Evolutionary conservation across 2,329 filamentous ascomycete species (phyloP).

Genomic region (Colletotrichum navitas): DNA sequence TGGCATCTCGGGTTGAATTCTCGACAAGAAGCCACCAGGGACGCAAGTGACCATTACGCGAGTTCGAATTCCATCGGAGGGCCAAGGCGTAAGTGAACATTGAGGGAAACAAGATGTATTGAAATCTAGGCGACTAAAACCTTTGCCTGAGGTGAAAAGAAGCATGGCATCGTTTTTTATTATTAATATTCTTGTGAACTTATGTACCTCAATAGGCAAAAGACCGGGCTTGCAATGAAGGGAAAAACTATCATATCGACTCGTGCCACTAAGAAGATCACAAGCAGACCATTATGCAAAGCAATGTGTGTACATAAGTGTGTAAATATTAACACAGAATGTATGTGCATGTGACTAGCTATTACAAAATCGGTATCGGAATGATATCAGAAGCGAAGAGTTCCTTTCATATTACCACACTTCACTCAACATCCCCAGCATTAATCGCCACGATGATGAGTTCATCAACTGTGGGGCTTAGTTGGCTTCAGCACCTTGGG

Average conservation of each 20-base stretch:
- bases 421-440: not conserved
- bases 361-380: not conserved
- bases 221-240: too few relatives aligned
- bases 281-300: not conserved
- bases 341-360: not conserved
- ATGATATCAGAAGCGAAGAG: not conserved
- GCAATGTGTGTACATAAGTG: too few relatives aligned
- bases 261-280: not conserved
- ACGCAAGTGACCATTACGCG: not conserved
- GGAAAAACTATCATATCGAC: not conserved
- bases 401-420: not conserved
- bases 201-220: too few relatives aligned
- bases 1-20: not conserved
- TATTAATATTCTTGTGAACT: too few relatives aligned
- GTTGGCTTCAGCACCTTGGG: conserved; percentile 41
- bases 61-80: too few relatives aligned
- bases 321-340: too few relatives aligned
- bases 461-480: not conserved
- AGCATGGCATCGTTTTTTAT: not conserved
- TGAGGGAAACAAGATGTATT: not conserved
- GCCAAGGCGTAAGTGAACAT: rapidly evolving
- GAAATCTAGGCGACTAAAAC: too few relatives aligned
- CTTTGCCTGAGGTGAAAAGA: not conserved
- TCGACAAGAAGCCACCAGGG: not conserved
- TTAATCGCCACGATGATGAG: not conserved